A percentile compares a stretch with the other conserved stretches of the same genome.
phyloP scores from a whole-genome alignment of 129 eudicot genomes.

The Logfia minima region DNA sequence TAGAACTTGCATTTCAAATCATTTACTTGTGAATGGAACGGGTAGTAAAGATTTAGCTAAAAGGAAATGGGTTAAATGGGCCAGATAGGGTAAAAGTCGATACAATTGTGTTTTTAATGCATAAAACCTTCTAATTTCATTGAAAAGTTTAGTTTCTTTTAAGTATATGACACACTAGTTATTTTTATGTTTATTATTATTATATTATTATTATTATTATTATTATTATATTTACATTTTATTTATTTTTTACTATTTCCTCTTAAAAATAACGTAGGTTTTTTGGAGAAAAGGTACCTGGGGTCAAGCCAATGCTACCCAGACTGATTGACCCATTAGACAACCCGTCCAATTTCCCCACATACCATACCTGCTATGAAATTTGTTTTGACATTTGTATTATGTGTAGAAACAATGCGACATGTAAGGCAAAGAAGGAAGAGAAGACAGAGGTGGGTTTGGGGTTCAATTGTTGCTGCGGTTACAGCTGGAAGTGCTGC shows the following conservation, averaged over 20 bases:
- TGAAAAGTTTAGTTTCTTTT: neutral
- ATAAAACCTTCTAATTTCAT: neutral
- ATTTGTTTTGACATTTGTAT: neutral
- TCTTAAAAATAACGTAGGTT: neutral
- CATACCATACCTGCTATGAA: neutral
- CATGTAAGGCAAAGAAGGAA: constrained; percentile 68
- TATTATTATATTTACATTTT: too few relatives aligned
- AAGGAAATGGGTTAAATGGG: neutral
- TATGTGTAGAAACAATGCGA: constrained; percentile 53
- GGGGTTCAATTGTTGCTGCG: constrained; percentile 73
- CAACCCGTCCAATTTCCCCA: neutral
- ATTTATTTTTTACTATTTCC: neutral
- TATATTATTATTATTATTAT: too few relatives aligned
- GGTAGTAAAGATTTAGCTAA: neutral
- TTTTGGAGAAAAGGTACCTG: neutral
- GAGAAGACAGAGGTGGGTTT: constrained; percentile 65
- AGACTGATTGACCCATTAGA: neutral
- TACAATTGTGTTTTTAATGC: neutral
- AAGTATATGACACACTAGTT: neutral
- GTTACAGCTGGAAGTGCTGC: constrained; percentile 60
- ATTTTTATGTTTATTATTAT: neutral
- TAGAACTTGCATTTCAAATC: neutral
- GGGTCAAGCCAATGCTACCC: neutral
- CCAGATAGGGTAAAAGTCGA: neutral
- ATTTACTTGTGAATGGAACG: neutral